phyloP scores from a whole-genome alignment of 2,329 filamentous ascomycete genomes.

The Nigrospora oryzae region DNA sequence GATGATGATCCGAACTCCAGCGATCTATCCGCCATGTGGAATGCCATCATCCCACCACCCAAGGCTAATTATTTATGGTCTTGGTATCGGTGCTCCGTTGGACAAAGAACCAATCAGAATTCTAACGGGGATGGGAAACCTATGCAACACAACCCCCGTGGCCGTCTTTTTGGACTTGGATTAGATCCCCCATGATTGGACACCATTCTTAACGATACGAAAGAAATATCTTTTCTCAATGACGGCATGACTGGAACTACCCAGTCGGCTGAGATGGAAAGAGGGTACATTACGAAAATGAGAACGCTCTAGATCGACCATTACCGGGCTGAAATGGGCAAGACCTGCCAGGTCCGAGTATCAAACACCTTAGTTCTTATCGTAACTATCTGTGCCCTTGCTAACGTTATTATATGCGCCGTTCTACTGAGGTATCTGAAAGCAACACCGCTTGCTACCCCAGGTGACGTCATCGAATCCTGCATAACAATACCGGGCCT shows the following conservation, averaged over 20 bases:
- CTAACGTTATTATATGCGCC: conserved; percentile 23
- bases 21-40: too few species aligned
- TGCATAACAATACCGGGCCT: conserved; percentile 37
- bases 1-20: too few species aligned
- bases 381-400: conserved; percentile 21
- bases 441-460: conserved; percentile 35
- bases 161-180: not conserved
- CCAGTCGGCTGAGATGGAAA: not conserved
- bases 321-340: conserved; percentile 9
- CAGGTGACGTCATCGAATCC: conserved; percentile 40
- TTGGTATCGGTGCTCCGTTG: too few species aligned
- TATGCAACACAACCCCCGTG: not conserved
- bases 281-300: not conserved
- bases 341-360: conserved; percentile 10
- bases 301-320: conserved; percentile 8
- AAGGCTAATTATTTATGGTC: too few species aligned
- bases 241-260: too few species aligned
- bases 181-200: not conserved
- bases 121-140: too few species aligned
- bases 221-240: not conserved
- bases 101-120: too few species aligned
- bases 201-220: too few species aligned
- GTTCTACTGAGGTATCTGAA: conserved; percentile 6
- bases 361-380: conserved; percentile 10
- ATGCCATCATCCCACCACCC: too few species aligned